These are phyloP conservation scores for Phytophthora capsici DNA, from an alignment of 352 stramenopile species.

Conservation along the genomic window DNA sequence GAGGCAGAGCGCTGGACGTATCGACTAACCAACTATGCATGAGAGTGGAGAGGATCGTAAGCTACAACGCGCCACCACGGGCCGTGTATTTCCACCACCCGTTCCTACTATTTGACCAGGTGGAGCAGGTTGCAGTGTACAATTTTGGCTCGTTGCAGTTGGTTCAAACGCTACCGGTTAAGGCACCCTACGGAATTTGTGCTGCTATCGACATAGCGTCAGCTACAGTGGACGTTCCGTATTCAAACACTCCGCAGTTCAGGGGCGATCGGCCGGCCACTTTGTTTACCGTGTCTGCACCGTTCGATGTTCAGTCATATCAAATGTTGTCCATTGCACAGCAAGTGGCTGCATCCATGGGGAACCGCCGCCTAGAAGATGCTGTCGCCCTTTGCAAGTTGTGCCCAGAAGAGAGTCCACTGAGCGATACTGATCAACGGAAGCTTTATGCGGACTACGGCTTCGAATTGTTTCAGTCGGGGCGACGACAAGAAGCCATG, in stretches of 20 bases:
- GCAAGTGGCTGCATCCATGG: constrained; percentile 55
- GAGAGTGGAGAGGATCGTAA: constrained; percentile 53
- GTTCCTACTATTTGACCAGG: constrained; percentile 69
- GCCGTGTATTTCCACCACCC: constrained; percentile 66
- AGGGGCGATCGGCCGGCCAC: constrained; percentile 36
- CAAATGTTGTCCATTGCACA: constrained; percentile 62
- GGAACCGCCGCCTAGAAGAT: constrained; percentile 49
- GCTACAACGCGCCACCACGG: constrained; percentile 54
- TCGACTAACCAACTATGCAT: constrained; percentile 51
- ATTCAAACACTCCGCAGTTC: constrained; percentile 7
- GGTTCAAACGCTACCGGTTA: constrained; percentile 67
- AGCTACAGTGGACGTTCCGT: constrained; percentile 7
- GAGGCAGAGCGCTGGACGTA: constrained; percentile 41
- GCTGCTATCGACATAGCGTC: constrained; percentile 33
- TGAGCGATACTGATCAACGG: constrained; percentile 60
- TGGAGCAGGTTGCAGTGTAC: constrained; percentile 66
- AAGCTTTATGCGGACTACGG: constrained; percentile 67
- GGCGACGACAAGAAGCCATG: constrained; percentile 51
- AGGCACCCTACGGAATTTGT: constrained; percentile 48
- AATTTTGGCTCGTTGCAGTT: constrained; percentile 63
- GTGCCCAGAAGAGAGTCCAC: constrained; percentile 67
- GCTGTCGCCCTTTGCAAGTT: constrained; percentile 70
- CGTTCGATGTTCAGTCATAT: constrained; percentile 57
- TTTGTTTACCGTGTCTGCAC: constrained; percentile 48
- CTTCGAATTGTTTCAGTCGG: constrained; percentile 56